These are phyloP conservation scores for Lasiodiplodia sp. DNA, from an alignment of 2,329 filamentous ascomycete genomes.

Conservation along the genomic window DNA sequence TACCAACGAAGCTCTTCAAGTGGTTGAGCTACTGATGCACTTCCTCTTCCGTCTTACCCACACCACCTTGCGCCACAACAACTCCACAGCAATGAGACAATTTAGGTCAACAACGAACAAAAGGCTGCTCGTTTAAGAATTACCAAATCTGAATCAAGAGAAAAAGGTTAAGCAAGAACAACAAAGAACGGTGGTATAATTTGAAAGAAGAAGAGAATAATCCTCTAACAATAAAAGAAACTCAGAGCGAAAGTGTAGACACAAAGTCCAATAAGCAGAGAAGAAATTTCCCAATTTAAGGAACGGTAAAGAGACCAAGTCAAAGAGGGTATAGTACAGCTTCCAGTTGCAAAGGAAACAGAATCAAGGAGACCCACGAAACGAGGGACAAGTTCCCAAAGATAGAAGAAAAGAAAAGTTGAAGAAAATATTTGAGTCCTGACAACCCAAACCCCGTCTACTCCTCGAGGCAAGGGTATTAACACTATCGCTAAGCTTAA, in stretches of 20 bases:
- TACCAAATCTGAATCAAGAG: neutral
- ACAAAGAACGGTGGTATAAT: neutral
- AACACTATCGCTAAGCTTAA: neutral
- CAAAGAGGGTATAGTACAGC: neutral
- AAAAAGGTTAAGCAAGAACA: neutral
- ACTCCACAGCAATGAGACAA: neutral
- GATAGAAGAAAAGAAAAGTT: neutral
- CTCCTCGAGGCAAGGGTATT: neutral
- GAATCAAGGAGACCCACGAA: neutral
- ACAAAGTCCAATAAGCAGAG: neutral
- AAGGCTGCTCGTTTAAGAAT: neutral
- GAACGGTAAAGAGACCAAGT: neutral
- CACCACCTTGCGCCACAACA: neutral
- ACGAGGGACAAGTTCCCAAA: neutral
- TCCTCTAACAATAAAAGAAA: neutral
- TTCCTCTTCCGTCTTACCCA: neutral
- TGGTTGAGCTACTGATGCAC: neutral
- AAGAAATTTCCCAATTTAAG: neutral
- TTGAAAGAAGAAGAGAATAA: neutral
- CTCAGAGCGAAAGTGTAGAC: neutral
- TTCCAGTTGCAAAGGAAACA: neutral
- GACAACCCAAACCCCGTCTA: neutral
- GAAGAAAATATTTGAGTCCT: neutral
- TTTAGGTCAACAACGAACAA: neutral
- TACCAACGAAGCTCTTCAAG: neutral